Percentiles rank a stretch among this genome's conserved stretches.
These are phyloP conservation scores for Biancaea sappan DNA, from an alignment of 306 rosid genomes.

Conservation along the genomic window DNA sequence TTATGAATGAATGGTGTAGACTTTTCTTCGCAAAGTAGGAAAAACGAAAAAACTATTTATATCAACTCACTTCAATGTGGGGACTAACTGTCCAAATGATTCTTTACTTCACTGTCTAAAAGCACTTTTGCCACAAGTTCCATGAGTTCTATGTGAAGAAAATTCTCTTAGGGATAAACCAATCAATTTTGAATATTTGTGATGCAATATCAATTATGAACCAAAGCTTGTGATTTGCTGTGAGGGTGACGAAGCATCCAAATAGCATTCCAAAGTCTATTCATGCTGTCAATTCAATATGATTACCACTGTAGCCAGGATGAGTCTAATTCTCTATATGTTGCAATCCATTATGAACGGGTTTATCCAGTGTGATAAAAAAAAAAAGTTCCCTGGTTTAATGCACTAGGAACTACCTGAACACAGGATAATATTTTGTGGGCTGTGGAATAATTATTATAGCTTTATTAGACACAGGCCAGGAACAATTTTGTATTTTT, in stretches of 20 bases:
- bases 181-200: no score
- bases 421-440: background rate
- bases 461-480: background rate
- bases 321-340: background rate
- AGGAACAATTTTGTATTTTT: conserved; percentile 11
- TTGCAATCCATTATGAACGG: background rate
- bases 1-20: conserved; percentile 14
- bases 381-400: background rate
- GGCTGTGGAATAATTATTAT: background rate
- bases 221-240: no score
- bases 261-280: background rate
- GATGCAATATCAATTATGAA: no score
- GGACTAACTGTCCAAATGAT: background rate
- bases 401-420: background rate
- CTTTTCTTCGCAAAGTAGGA: background rate
- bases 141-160: background rate
- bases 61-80: background rate
- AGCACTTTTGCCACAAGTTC: background rate
- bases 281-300: background rate
- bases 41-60: background rate
- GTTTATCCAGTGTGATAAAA: background rate
- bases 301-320: background rate
- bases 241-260: background rate
- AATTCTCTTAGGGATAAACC: background rate
- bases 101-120: background rate